Evolutionary conservation across 1,139 yeast genomes (phyloP).

Genomic region (Lodderomyces pseudojiufengensis): DNA sequence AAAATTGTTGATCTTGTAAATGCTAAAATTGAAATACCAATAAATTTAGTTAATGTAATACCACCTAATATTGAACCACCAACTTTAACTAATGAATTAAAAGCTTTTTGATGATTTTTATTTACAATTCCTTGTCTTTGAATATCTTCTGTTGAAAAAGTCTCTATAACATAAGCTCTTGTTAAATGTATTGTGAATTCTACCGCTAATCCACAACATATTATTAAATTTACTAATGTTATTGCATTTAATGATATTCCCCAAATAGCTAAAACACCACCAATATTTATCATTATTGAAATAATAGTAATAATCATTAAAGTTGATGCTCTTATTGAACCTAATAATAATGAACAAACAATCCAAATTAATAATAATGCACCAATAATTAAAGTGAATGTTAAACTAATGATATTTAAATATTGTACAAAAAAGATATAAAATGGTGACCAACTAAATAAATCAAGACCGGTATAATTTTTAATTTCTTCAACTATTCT

Average conservation of each 20-base stretch:
- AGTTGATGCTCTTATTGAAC: slow-evolving; percentile 59
- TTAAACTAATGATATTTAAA: slow-evolving; percentile 52
- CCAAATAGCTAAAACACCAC: slow-evolving; percentile 76
- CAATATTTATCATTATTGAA: slow-evolving; percentile 67
- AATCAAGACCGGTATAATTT: slow-evolving; percentile 33
- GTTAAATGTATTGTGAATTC: slow-evolving; percentile 90
- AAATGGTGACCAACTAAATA: slow-evolving; percentile 90
- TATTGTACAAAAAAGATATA: slow-evolving; percentile 93
- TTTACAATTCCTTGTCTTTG: slow-evolving; percentile 16
- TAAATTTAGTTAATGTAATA: slow-evolving; percentile 80
- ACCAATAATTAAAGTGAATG: slow-evolving; percentile 50
- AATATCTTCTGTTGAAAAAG: slow-evolving; percentile 14
- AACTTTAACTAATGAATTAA: slow-evolving; percentile 62
- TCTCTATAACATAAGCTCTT: slow-evolving; percentile 56
- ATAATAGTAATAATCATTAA: slow-evolving; percentile 57
- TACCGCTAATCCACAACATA: slow-evolving; percentile 88
- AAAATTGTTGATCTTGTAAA: slow-evolving; percentile 84
- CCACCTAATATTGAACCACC: slow-evolving; percentile 92
- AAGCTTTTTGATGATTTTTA: slow-evolving; percentile 26
- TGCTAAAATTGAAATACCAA: slow-evolving; percentile 84
- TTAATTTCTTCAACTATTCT: slow-evolving; percentile 63
- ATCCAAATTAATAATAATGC: slow-evolving; percentile 58
- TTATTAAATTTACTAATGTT: slow-evolving; percentile 79
- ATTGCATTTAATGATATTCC: slow-evolving; percentile 83
- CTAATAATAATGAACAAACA: slow-evolving; percentile 57